Evolutionary conservation across 192 early-diverging fungal genomes (phyloP).

Genomic region (Coemansia sp.): DNA sequence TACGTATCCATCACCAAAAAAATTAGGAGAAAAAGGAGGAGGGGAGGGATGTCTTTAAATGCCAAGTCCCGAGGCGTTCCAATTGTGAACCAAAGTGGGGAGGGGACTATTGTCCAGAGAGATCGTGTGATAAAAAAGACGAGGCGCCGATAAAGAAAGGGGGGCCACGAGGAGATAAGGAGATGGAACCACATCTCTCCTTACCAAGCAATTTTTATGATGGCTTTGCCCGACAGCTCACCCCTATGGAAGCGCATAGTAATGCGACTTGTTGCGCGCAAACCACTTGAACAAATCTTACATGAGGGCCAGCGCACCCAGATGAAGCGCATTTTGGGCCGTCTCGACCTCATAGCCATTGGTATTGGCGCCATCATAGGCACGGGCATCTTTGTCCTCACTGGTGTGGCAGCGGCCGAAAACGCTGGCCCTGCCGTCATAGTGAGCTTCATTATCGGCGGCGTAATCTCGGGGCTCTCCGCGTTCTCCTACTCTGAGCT

Average conservation of each 20-base stretch:
- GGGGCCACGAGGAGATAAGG: background rate
- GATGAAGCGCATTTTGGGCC: conserved; percentile 57
- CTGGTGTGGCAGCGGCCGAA: conserved; percentile 66
- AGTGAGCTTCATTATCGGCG: conserved; percentile 77
- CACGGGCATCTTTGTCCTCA: conserved; percentile 79
- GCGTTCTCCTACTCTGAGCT: conserved; percentile 86
- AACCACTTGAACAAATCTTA: conserved; percentile 45
- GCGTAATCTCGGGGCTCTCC: conserved; percentile 69
- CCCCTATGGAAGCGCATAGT: conserved; percentile 29
- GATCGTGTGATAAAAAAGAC: too few species aligned
- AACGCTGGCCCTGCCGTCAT: conserved; percentile 83
- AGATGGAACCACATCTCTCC: background rate
- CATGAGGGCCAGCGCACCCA: conserved; percentile 47
- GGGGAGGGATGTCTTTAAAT: too few species aligned
- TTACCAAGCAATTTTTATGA: too few species aligned
- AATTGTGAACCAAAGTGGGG: too few species aligned
- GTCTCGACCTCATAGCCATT: conserved; percentile 62
- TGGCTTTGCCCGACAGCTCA: background rate
- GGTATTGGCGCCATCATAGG: conserved; percentile 80
- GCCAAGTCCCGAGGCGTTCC: too few species aligned
- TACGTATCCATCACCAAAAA: too few species aligned
- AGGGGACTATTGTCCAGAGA: too few species aligned
- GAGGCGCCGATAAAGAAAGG: too few species aligned
- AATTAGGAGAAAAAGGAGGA: too few species aligned
- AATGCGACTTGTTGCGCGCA: conserved; percentile 25